A percentile compares a stretch with the other conserved stretches of the same genome.
phyloP scores from a whole-genome alignment of 2,329 filamentous ascomycete species.

The Exophiala mesophila region DNA sequence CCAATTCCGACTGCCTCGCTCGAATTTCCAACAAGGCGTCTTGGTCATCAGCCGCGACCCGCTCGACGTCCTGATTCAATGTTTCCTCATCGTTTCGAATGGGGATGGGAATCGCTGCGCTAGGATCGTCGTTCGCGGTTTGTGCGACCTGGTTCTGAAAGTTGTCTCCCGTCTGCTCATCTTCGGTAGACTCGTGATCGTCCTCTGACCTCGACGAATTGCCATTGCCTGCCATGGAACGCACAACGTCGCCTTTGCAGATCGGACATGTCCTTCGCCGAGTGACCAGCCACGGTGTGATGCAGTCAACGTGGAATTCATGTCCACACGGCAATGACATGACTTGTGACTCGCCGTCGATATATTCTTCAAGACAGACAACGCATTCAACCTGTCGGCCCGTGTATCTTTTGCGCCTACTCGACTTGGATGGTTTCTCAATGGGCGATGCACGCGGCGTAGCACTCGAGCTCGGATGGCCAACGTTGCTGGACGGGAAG shows the following conservation, averaged over 20 bases:
- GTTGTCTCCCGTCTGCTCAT: conserved; percentile 41
- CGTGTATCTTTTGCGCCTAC: conserved; percentile 52
- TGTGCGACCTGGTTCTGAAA: conserved; percentile 43
- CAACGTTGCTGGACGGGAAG: conserved; percentile 18
- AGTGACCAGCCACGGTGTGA: conserved; percentile 95
- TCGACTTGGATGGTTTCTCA: conserved; percentile 31
- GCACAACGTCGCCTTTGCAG: conserved; percentile 94
- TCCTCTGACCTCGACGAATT: conserved; percentile 7
- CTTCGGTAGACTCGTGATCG: conserved; percentile 25
- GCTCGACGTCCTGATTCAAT: conserved; percentile 36
- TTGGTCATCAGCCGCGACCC: conserved; percentile 31
- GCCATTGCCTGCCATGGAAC: conserved; percentile 49
- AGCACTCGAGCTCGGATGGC: conserved; percentile 7
- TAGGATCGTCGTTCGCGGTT: conserved; percentile 44
- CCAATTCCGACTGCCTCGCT: conserved; percentile 11
- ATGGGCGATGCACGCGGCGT: conserved; percentile 25
- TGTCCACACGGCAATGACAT: conserved; percentile 98
- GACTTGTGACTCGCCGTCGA: conserved; percentile 87
- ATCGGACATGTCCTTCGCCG: conserved; percentile 95
- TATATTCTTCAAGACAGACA: conserved; percentile 92
- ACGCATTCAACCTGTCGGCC: conserved; percentile 79
- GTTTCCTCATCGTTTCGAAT: conserved; percentile 30
- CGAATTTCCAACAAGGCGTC: conserved; percentile 31
- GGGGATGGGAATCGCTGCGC: conserved; percentile 47
- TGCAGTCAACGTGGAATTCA: conserved; percentile 97